Percentiles rank a stretch among this genome's conserved stretches.
Conservation (phyloP, 2,329 filamentous ascomycete species). For the Aspergillus pseudoglaucus region DNA sequence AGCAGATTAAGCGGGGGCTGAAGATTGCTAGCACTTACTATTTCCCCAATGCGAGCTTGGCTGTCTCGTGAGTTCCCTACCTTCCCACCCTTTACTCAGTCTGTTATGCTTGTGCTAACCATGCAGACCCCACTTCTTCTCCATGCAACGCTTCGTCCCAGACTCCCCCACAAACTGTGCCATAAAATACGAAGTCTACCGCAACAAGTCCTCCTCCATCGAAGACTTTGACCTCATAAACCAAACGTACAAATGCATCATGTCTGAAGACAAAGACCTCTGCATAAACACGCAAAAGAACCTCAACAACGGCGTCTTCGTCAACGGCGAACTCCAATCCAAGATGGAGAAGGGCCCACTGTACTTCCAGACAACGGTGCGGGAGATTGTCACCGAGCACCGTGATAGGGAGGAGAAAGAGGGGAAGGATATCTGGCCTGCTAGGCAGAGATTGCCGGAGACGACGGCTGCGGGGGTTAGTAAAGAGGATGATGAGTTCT, state of each 20-base stretch:
- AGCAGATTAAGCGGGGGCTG: conserved; percentile 44
- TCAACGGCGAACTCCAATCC: conserved; percentile 57
- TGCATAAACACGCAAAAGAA: conserved; percentile 54
- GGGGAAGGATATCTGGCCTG: conserved; percentile 49
- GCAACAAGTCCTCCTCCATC: conserved; percentile 53
- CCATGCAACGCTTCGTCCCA: conserved; percentile 58
- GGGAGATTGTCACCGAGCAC: conserved; percentile 45
- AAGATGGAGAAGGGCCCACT: conserved; percentile 52
- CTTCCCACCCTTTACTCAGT: no score
- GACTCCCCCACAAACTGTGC: conserved; percentile 43
- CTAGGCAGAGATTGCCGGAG: conserved; percentile 28
- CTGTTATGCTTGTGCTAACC: conserved; percentile 1
- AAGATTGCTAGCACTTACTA: conserved; percentile 28
- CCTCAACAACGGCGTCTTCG: conserved; percentile 53
- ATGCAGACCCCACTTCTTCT: conserved; percentile 51
- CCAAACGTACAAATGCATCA: conserved; percentile 56
- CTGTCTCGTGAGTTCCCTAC: conserved; percentile 22
- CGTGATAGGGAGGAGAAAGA: conserved; percentile 39
- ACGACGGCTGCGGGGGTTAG: conserved; percentile 18
- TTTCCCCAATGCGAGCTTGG: conserved; percentile 30
- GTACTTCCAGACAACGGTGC: conserved; percentile 49
- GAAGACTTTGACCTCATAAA: conserved; percentile 53
- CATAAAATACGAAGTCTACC: conserved; percentile 60
- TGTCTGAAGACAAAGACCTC: conserved; percentile 59
- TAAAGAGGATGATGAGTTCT: conserved; percentile 27